These are phyloP conservation scores for Macrolepiota dolichaula DNA, from an alignment of 768 basidiomycete genomes.

Conservation along the genomic window DNA sequence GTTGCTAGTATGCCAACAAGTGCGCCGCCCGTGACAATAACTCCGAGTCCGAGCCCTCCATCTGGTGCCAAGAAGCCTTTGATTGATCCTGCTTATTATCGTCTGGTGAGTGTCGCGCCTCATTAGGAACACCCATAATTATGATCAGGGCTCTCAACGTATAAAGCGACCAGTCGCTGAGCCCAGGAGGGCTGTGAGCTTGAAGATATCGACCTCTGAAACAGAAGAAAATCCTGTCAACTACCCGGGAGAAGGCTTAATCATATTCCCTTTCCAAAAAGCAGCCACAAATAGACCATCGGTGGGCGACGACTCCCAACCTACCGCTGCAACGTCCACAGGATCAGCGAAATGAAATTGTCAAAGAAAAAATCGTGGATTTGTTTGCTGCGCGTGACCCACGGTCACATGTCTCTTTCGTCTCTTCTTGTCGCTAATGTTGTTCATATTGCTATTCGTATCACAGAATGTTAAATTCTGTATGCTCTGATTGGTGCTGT, in stretches of 20 bases:
- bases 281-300: neutral
- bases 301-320: neutral
- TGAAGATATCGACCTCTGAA: slow-evolving; percentile 4
- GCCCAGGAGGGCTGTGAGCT: slow-evolving; percentile 16
- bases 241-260: slow-evolving; percentile 11
- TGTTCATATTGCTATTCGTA: neutral
- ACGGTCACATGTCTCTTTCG: neutral
- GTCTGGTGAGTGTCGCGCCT: neutral
- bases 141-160: slow-evolving; percentile 9
- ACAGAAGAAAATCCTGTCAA: slow-evolving; percentile 8
- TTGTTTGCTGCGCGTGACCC: neutral
- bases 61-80: neutral
- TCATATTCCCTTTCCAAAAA: slow-evolving; percentile 2
- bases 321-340: neutral
- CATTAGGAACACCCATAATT: neutral
- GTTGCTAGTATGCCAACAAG: slow-evolving; percentile 37
- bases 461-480: no score
- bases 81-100: slow-evolving; percentile 1
- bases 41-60: slow-evolving; percentile 17
- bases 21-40: slow-evolving; percentile 14
- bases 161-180: slow-evolving; percentile 12
- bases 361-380: no score
- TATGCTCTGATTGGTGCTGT: neutral
- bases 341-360: neutral
- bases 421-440: neutral